Base-by-base conservation (phyloP, 805 yeast species). In the Metschnikowia baotianmanensis region DNA sequence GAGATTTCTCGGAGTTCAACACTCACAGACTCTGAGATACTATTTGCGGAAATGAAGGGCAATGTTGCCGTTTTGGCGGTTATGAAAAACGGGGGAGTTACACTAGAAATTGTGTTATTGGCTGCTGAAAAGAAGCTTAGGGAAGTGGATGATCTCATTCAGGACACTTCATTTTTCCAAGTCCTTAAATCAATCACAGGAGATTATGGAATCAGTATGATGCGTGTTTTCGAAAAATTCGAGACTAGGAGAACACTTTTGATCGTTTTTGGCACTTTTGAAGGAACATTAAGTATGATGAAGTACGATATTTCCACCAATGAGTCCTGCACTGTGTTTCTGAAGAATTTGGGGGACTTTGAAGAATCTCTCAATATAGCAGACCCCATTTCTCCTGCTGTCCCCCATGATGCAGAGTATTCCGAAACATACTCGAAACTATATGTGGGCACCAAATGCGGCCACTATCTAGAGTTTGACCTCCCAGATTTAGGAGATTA, bases 381-480 rank as follows among this genome's bases (percentile, higher is more conserved):
- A 9, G 5, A n/a, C 24, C 7, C 9, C n/a, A 3, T 27, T 5
- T 13, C 8, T 16, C 9, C n/a, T 19, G 31, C 16, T 2, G 21
- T 47, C 8, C 46, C 50, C 2, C 48, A 46, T 22, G 48, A 46
- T 20, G 20, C 27, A 9, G 35, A 20, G 4, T 34, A 36, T 18
- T 31, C 38, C 5, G 22, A 31, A 6, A 19, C 18, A 6, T 15
- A 6, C 11, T 26, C 2, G 31, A 45, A 38, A 11, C 20, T 63
- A 1, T 50, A 48, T 13, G 42, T 69, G 21, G 72, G 72, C 1
- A 53, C 72, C 1, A 57, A 56, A 33, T 60, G 59, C 23, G 74
- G 74, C 0, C 53, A 47, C 25, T 54, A 51, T 19, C 40, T 63
- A 13, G 47, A 42, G 12, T 49, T 65, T 6, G 43, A 35, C 1